Percentiles rank a stretch among this genome's conserved stretches.
phyloP scores from a whole-genome alignment of 192 early-diverging fungal species.

The Spizellomyces punctatus region DNA sequence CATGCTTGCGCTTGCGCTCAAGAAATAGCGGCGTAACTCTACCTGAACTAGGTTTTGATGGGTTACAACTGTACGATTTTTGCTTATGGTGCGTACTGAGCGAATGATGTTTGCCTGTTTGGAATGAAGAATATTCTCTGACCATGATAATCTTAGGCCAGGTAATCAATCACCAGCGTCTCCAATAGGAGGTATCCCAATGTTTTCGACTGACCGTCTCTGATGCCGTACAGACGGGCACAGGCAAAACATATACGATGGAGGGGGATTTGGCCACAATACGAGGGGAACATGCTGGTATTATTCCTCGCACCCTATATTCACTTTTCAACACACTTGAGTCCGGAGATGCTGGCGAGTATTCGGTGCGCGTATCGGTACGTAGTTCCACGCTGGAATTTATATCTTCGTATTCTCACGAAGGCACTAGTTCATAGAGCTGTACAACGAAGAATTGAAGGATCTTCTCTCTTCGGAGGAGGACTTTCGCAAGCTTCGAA shows the following conservation, averaged over 20 bases:
- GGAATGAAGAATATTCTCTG: neutral
- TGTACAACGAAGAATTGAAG: conserved; percentile 96
- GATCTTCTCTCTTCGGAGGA: conserved; percentile 77
- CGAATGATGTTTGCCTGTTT: neutral
- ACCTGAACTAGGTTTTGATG: conserved; percentile 38
- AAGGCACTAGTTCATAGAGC: conserved; percentile 67
- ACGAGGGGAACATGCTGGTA: conserved; percentile 68
- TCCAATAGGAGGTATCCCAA: too few relatives aligned
- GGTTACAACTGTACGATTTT: conserved; percentile 90
- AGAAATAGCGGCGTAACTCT: conserved; percentile 78
- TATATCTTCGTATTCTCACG: neutral
- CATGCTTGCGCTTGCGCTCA: conserved; percentile 63
- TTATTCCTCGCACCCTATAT: conserved; percentile 88
- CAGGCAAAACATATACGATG: conserved; percentile 97
- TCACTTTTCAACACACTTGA: conserved; percentile 78
- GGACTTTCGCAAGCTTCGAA: conserved; percentile 57
- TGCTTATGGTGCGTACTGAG: conserved; percentile 48
- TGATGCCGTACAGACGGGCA: conserved; percentile 71
- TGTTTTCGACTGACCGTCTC: too few relatives aligned
- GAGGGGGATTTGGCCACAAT: conserved; percentile 77
- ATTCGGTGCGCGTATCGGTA: conserved; percentile 79
- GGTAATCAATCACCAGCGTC: conserved; percentile 1
- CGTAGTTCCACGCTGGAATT: neutral
- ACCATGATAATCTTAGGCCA: neutral
- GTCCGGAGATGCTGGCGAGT: conserved; percentile 63